Evolutionary conservation across 441 rosid genomes (phyloP), one percentile per base, ranked within the genome.

Genomic region (Gossypium gossypioides): DNA sequence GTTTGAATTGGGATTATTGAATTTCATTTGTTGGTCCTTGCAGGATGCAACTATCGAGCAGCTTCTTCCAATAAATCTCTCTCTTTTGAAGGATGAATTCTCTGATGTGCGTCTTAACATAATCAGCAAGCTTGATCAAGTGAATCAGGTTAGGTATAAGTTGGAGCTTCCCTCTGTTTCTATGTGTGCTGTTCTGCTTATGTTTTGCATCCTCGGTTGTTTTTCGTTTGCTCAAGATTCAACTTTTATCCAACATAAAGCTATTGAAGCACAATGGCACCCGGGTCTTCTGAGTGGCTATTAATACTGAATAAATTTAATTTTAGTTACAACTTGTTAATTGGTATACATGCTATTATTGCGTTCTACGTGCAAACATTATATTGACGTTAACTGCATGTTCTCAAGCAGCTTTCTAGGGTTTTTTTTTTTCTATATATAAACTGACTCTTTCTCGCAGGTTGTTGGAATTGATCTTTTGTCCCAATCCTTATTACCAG

Each of bases 121-220:
- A 18, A 94, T 94, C 76, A 92, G 99, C 94, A 94, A 94, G 86
- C 97, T 90, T 56, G 99, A 94, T 82, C 94, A 94, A 90, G 99
- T 94, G 69, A 90, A 94, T 67, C 97, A 92, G 99, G 99, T 94
- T 72, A 72, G 85, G 74, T 56, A 3, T 15, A 2, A 21, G 10
- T 69, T 48, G 18, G 57, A 72, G 44, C 46, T 74, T 72, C 74
- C 4, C 46, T 0, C 27, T 46, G 58, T 55, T 62, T 27, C 54
- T 63, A 50, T 21, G 16, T 29, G 3, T 0, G 12, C 19, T 37
- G 22, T 13, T 60, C 51, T 67, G n/a, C 64, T 18, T 25, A 18
- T 55, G 44, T 40, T 48, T 72, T 48, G 13, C n/a, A 13, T 0
- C 10, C 51, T 37, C 55, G 44, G n/a, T 75, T 59, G 8, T 42